phyloP scores from a whole-genome alignment of 495 filamentous ascomycete genomes.

The Parathielavia hyrcaniae region DNA sequence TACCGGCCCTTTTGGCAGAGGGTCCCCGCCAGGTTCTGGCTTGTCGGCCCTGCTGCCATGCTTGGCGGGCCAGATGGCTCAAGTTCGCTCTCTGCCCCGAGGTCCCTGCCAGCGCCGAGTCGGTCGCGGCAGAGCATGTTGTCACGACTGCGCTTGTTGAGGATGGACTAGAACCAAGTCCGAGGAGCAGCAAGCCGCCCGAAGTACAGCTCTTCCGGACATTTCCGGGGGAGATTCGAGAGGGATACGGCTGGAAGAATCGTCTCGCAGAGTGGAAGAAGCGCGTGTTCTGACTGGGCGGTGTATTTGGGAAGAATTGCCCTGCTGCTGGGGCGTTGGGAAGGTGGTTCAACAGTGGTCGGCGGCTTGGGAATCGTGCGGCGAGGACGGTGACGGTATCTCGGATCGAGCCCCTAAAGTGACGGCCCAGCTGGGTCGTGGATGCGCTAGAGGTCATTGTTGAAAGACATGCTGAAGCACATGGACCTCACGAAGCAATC shows the following conservation, averaged over 20 bases:
- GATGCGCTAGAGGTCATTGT: slow-evolving; percentile 44
- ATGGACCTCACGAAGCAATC: slow-evolving; percentile 11
- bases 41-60: slow-evolving; percentile 31
- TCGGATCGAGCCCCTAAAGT: slow-evolving; percentile 41
- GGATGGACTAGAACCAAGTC: slow-evolving; percentile 34
- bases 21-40: slow-evolving; percentile 23
- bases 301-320: slow-evolving; percentile 11
- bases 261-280: slow-evolving; percentile 25
- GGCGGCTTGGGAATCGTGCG: slow-evolving; percentile 31
- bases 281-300: slow-evolving; percentile 17
- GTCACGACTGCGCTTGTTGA: slow-evolving; percentile 37
- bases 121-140: slow-evolving; percentile 38
- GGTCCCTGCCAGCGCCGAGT: slow-evolving; percentile 33
- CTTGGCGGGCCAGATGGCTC: slow-evolving; percentile 36
- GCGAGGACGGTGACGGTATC: slow-evolving; percentile 35
- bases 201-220: slow-evolving; percentile 41
- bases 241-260: slow-evolving; percentile 15
- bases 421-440: slow-evolving; percentile 42
- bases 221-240: slow-evolving; percentile 27
- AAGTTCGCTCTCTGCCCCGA: slow-evolving; percentile 33
- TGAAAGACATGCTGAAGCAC: slow-evolving; percentile 35
- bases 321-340: slow-evolving; percentile 17
- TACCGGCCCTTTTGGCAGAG: slow-evolving; percentile 21
- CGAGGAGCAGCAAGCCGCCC: slow-evolving; percentile 38
- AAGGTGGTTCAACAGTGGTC: slow-evolving; percentile 19